Percentiles rank a stretch among this genome's conserved stretches.
Conservation (phyloP, 106 monocot species). For the Allium cepa region DNA sequence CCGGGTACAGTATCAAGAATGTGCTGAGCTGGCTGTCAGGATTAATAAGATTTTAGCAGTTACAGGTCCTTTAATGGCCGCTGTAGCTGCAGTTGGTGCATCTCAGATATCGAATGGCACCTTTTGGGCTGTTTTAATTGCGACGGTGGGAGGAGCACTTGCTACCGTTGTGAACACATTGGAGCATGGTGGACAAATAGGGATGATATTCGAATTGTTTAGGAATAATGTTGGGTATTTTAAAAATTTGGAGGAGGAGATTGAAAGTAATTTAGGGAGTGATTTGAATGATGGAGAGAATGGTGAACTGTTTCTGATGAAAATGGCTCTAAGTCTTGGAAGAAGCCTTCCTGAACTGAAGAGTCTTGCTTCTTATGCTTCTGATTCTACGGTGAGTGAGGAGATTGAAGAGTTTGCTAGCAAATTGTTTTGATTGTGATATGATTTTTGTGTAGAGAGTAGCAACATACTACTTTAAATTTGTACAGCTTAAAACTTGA, state of each 20-base stretch:
- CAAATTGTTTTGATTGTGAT: constrained; percentile 44
- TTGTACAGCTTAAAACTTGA: no score
- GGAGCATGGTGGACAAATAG: constrained; percentile 31
- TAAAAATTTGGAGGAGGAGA: constrained; percentile 34
- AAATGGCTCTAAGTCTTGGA: constrained; percentile 64
- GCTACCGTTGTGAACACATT: constrained; percentile 32
- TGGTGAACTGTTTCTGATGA: constrained; percentile 58
- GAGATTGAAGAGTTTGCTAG: constrained; percentile 53
- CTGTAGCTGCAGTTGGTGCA: constrained; percentile 27
- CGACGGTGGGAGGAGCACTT: constrained; percentile 43
- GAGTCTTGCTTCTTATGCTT: constrained; percentile 24
- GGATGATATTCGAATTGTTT: constrained; percentile 37
- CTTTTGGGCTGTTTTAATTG: constrained; percentile 17
- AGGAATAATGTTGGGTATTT: constrained; percentile 34
- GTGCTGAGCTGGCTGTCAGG: constrained; percentile 25
- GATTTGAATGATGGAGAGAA: constrained; percentile 39
- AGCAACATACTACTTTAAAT: no score
- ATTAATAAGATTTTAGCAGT: constrained; percentile 50
- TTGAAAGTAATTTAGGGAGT: constrained; percentile 15
- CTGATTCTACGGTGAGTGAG: constrained; percentile 2
- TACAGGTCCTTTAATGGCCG: constrained; percentile 50
- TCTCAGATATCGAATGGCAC: background rate
- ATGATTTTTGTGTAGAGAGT: no score
- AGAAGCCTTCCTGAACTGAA: constrained; percentile 49
- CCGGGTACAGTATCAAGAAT: constrained; percentile 32